Evolutionary conservation across 495 filamentous ascomycete genomes (phyloP), one percentile per base, ranked within the genome.

Genomic region (Sphaerosporella brunnea): DNA sequence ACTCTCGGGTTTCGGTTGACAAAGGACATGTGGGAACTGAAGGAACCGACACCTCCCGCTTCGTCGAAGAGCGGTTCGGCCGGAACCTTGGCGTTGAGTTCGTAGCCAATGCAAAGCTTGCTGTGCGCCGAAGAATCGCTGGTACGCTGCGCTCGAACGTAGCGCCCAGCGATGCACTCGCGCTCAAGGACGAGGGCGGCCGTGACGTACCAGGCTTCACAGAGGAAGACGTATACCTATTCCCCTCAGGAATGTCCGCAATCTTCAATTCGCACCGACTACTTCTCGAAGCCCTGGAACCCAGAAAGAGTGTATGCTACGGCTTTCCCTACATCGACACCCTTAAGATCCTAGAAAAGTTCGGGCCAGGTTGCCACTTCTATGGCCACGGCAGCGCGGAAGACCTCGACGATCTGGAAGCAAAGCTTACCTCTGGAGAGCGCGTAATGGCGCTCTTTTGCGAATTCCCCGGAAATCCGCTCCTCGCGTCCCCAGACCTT

Each of bases 301-400:
- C 56, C 20, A 58, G 69, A 49, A 80, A 81, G 62, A 84, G 79
- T 55, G 70, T 87, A 52, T 77, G 74, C 51, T 84, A 74, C 59
- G 83, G 80, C 3, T 97, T 96, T 53, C 86, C 90, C 2, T 97
- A 97, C 53, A 80, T 93, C 36, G 92, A 96, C 63, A 95, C 92
- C 0, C 72, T 97, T 26, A 97, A 97, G 61, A 82, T 93, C 20
- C 69, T 95, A 18, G 64, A 96, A 56, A 96, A 94, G 62, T 97
- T 90, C 66, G 88, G 88, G 0, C 84, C 88, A 0, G 88, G 92
- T 4, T 84, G 80, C 56, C 61, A 80, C 24, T 96, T 97, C 56
- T 96, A 92, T 64, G 90, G 92, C 20, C 73, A 82, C 53, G 87
- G 83, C 4, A 80, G 78, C 19, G 68, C 74, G 11, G 73, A 75